Evolutionary conservation across 306 rosid genomes (phyloP).

Genomic region (Elaeagnus macrophylla): DNA sequence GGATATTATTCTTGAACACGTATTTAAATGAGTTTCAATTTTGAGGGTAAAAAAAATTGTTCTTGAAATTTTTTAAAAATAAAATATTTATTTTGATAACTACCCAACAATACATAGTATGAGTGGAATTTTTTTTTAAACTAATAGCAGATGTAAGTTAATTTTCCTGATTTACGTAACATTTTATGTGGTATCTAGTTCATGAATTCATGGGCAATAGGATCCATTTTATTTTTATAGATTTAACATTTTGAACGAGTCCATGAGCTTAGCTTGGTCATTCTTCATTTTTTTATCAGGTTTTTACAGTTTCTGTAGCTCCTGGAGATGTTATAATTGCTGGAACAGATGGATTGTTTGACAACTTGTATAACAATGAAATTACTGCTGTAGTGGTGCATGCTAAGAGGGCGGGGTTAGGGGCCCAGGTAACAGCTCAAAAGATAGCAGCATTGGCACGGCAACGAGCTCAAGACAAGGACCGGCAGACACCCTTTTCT

Average conservation of each 20-base stretch:
- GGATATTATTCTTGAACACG: too few relatives aligned
- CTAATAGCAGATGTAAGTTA: too few relatives aligned
- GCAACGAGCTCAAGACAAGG: conserved; percentile 75
- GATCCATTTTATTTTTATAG: background rate
- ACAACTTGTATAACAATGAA: conserved; percentile 84
- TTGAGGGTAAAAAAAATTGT: too few relatives aligned
- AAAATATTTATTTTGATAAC: too few relatives aligned
- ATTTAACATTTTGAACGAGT: background rate
- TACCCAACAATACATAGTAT: too few relatives aligned
- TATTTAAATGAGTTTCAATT: too few relatives aligned
- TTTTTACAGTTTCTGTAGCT: conserved; percentile 74
- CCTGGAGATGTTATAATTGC: conserved; percentile 78
- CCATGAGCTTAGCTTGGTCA: background rate
- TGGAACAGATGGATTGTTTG: conserved; percentile 92
- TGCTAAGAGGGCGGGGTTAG: conserved; percentile 63
- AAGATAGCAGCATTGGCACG: conserved; percentile 97
- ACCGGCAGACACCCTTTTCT: conserved; percentile 91
- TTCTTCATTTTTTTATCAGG: conserved; percentile 43
- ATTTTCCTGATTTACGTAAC: too few relatives aligned
- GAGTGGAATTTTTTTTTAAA: too few relatives aligned
- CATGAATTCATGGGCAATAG: background rate
- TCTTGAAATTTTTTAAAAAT: too few relatives aligned
- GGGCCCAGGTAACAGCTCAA: conserved; percentile 90
- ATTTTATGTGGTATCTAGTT: too few relatives aligned
- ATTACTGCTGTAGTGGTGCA: conserved; percentile 89